phyloP scores from a whole-genome alignment of 2,329 filamentous ascomycete species.

The Dactylonectria macrodidyma region DNA sequence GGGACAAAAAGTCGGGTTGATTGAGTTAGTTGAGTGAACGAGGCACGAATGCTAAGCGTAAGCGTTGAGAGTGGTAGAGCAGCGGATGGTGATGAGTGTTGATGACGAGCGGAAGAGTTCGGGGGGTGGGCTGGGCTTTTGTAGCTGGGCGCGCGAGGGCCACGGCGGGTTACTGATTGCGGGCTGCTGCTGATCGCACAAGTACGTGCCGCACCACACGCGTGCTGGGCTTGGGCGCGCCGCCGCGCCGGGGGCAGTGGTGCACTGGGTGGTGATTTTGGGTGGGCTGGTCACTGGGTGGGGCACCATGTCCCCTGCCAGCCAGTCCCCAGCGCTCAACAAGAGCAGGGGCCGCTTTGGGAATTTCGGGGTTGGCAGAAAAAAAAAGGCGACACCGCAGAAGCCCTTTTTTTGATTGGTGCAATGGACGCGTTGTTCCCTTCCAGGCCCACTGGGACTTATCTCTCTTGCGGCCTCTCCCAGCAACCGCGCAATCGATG shows the following conservation, averaged over 20 bases:
- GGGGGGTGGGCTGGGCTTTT: slow-evolving; percentile 71
- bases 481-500: neutral
- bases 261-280: slow-evolving; percentile 6
- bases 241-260: slow-evolving; percentile 15
- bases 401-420: slow-evolving; percentile 28
- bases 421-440: slow-evolving; percentile 9
- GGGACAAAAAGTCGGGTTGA: slow-evolving; percentile 27
- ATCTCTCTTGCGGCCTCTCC: neutral
- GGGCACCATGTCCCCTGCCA: neutral
- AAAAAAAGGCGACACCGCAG: slow-evolving; percentile 18
- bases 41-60: slow-evolving; percentile 33
- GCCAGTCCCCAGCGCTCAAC: slow-evolving; percentile 11
- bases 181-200: slow-evolving; percentile 31
- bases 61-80: slow-evolving; percentile 48
- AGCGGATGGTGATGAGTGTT: slow-evolving; percentile 58
- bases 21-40: slow-evolving; percentile 33
- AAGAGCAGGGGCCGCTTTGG: slow-evolving; percentile 15
- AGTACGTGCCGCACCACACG: slow-evolving; percentile 3
- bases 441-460: neutral
- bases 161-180: slow-evolving; percentile 72
- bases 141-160: slow-evolving; percentile 70
- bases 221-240: slow-evolving; percentile 12
- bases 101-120: slow-evolving; percentile 63
- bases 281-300: slow-evolving; percentile 12
- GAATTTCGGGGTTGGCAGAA: slow-evolving; percentile 6